Evolutionary conservation across 148 eudicot genomes (phyloP), one percentile per base, ranked within the genome.

Genomic region (Camellia granthamiana): DNA sequence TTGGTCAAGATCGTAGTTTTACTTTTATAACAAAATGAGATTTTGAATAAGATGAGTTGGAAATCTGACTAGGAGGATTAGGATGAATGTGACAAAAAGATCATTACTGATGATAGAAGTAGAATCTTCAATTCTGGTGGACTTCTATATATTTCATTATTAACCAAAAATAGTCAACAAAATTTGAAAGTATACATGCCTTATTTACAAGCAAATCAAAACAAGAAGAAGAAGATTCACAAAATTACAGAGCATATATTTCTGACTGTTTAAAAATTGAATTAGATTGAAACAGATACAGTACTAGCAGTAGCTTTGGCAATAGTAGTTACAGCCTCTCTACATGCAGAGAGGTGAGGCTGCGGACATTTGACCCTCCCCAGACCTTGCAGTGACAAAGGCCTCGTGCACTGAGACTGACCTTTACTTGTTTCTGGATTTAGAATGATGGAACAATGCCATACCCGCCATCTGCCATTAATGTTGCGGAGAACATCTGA

Each of bases 401-500:
- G 30, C 30, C 30, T 30, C 30, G 30, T 30, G 30, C 30, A 30
- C 30, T 30, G 38, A 30, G 38, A 30, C 38, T 30, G 38, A 30
- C 38, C 38, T 30, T 30, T 49, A 5, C 79, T 77, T 15, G 21
- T 58, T 65, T 58, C 65, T 43, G 69, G 51, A 13, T 74, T 85
- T 67, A 88, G 78, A 81, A 90, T 46, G 92, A 89, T 3, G 92
- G 90, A 43, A 91, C 92, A 63, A 89, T 73, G 60, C 92, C 89
- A 47, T 90, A 90, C 52, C 90, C 91, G 68, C 73, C 73, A 16
- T 90, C 94, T 10, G 81, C 77, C 80, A 88, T 81, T 74, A 91
- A 47, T 58, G 86, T 74, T 77, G 90, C 79, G 7, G 93, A 81
- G 67, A 92, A 92, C 94, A 90, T 89, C 56, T 89, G 92, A 43